Percentiles rank a stretch among this genome's conserved stretches.
phyloP scores from a whole-genome alignment of 805 yeast genomes.

The Monosporozyma aquatica region DNA sequence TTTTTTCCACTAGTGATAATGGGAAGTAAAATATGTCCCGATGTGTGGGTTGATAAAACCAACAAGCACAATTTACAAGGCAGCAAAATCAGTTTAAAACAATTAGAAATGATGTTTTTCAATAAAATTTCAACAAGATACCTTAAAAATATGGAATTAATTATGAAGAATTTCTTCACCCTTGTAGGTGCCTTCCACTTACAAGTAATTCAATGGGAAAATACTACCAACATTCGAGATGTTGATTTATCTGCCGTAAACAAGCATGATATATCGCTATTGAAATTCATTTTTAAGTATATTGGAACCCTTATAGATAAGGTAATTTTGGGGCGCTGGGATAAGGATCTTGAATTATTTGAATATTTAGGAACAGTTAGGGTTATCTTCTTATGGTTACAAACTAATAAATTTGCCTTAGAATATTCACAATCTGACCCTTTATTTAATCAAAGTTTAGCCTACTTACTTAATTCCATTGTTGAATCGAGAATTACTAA shows the following conservation, averaged over 20 bases:
- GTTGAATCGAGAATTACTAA: conserved; percentile 9
- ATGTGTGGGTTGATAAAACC: conserved; percentile 14
- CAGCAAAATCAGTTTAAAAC: conserved; percentile 8
- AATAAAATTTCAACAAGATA: conserved; percentile 22
- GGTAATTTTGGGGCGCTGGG: conserved; percentile 27
- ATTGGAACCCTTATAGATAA: conserved; percentile 30
- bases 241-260: conserved; percentile 9
- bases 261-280: conserved; percentile 13
- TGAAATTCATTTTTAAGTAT: conserved; percentile 37
- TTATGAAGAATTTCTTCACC: conserved; percentile 18
- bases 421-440: conserved; percentile 29
- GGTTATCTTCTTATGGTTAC: conserved; percentile 49
- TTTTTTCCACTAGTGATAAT: conserved; percentile 24
- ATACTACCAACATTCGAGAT: conserved; percentile 4
- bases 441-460: conserved; percentile 27
- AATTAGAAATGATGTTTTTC: conserved; percentile 14
- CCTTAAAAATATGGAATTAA: conserved; percentile 18
- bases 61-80: neutral
- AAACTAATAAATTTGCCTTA: conserved; percentile 38
- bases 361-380: conserved; percentile 36
- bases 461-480: conserved; percentile 28
- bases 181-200: conserved; percentile 25
- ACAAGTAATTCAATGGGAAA: neutral
- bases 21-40: conserved; percentile 20
- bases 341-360: conserved; percentile 12